These are phyloP conservation scores for Metschnikowia peoriensis DNA, from an alignment of 805 yeast genomes.

Conservation along the genomic window DNA sequence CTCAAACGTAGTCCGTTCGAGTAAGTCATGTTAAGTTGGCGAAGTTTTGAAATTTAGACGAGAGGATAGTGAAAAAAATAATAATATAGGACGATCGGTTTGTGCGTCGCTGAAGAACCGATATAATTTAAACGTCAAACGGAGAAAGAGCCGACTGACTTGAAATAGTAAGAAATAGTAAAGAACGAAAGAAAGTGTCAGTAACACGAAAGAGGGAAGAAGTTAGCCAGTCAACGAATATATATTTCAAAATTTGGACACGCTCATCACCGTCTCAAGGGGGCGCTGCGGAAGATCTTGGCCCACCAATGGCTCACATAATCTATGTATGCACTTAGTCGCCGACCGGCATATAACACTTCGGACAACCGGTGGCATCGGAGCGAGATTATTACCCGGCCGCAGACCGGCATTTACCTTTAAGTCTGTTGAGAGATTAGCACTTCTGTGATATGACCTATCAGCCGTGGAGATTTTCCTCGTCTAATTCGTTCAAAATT, in stretches of 20 bases:
- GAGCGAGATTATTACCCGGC: not conserved
- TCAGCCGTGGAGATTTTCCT: no score
- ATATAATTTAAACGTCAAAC: not conserved
- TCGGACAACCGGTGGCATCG: constrained; percentile 10
- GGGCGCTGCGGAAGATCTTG: constrained; percentile 9
- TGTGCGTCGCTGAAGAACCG: not conserved
- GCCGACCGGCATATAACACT: constrained; percentile 3
- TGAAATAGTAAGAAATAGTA: not conserved
- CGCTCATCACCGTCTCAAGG: constrained; percentile 10
- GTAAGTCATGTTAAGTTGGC: not conserved
- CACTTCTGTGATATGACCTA: no score
- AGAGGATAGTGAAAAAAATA: not conserved
- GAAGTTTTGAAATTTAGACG: no score
- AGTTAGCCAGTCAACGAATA: not conserved
- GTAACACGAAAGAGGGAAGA: not conserved
- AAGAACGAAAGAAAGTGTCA: not conserved
- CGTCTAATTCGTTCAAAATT: no score
- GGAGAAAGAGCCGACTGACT: not conserved
- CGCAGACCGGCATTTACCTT: not conserved
- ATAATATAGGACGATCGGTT: not conserved
- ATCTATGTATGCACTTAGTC: constrained; percentile 9
- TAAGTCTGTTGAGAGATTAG: no score
- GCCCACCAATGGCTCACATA: constrained; percentile 3
- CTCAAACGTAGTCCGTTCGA: constrained; percentile 12
- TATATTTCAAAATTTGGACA: constrained; percentile 1